Evolutionary conservation across 441 rosid species (phyloP).

Genomic region (Oxalis stricta): DNA sequence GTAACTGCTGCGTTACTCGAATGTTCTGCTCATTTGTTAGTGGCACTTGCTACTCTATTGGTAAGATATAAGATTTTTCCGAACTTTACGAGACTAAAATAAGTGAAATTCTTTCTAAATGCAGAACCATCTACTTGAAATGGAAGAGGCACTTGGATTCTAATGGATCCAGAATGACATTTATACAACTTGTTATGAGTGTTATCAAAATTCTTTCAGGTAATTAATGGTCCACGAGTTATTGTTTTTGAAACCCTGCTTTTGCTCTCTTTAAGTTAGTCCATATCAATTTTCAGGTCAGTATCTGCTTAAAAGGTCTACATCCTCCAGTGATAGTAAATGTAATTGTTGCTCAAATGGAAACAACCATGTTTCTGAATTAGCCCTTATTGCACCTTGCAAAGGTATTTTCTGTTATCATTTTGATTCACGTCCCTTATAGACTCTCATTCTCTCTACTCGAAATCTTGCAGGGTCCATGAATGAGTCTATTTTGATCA

Average conservation of each 20-base stretch:
- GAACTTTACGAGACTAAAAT: too few species aligned
- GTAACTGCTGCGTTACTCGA: too few species aligned
- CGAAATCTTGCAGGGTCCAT: slow-evolving; percentile 34
- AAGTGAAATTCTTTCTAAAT: too few species aligned
- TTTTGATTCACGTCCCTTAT: slow-evolving; percentile 3
- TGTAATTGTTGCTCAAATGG: slow-evolving; percentile 24
- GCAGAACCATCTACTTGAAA: slow-evolving; percentile 70
- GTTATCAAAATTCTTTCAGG: slow-evolving; percentile 73
- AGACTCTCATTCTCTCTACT: background rate
- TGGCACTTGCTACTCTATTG: too few species aligned
- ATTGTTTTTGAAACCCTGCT: background rate
- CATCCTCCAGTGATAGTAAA: slow-evolving; percentile 16
- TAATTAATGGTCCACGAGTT: slow-evolving; percentile 10
- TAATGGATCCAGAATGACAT: slow-evolving; percentile 31
- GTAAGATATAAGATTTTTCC: too few species aligned
- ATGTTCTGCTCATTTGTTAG: too few species aligned
- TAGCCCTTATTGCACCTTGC: slow-evolving; percentile 20
- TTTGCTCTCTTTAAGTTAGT: background rate
- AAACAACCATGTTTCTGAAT: slow-evolving; percentile 18
- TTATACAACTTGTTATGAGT: slow-evolving; percentile 42
- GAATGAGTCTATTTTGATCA: slow-evolving; percentile 31
- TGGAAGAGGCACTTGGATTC: slow-evolving; percentile 34
- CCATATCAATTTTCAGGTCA: slow-evolving; percentile 35
- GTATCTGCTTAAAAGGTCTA: slow-evolving; percentile 24
- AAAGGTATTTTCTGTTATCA: slow-evolving; percentile 33